Conservation (phyloP, 2,329 filamentous ascomycete genomes). For the Lecanicillium sp. region DNA sequence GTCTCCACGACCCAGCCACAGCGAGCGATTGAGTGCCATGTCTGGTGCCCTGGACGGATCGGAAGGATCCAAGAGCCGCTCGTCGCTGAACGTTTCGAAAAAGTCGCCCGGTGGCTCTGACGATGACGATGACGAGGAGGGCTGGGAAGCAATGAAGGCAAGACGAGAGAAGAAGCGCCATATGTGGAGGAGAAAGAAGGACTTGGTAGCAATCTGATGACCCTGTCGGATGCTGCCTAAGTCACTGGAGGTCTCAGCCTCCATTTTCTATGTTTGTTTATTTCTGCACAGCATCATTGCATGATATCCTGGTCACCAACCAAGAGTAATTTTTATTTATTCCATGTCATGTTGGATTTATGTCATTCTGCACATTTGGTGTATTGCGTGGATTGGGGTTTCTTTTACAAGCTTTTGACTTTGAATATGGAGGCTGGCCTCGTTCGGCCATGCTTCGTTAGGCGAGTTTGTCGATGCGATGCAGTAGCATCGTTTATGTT, state of each 20-base stretch:
- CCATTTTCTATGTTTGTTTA: neutral
- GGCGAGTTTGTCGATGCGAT: no score
- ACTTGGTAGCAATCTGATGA: constrained; percentile 38
- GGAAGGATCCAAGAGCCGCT: constrained; percentile 23
- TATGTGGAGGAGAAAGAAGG: constrained; percentile 57
- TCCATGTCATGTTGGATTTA: neutral
- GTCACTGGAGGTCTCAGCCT: neutral
- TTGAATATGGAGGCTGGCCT: no score
- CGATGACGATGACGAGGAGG: constrained; percentile 60
- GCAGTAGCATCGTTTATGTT: no score
- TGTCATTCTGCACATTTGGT: neutral
- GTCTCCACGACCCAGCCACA: constrained; percentile 19
- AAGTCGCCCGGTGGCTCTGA: constrained; percentile 33
- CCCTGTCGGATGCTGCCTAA: no score
- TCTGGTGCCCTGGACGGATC: constrained; percentile 22
- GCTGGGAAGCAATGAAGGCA: constrained; percentile 63
- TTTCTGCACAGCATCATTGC: constrained; percentile 1
- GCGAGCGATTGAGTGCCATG: constrained; percentile 25
- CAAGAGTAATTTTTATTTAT: neutral
- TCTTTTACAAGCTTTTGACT: no score
- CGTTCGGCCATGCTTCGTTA: no score
- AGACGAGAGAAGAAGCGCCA: constrained; percentile 62
- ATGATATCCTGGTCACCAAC: constrained; percentile 2
- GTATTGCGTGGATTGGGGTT: no score
- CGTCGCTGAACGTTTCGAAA: constrained; percentile 29